Evolutionary conservation across 2,329 filamentous ascomycete species (phyloP).

Genomic region (Aspergillus proliferans): DNA sequence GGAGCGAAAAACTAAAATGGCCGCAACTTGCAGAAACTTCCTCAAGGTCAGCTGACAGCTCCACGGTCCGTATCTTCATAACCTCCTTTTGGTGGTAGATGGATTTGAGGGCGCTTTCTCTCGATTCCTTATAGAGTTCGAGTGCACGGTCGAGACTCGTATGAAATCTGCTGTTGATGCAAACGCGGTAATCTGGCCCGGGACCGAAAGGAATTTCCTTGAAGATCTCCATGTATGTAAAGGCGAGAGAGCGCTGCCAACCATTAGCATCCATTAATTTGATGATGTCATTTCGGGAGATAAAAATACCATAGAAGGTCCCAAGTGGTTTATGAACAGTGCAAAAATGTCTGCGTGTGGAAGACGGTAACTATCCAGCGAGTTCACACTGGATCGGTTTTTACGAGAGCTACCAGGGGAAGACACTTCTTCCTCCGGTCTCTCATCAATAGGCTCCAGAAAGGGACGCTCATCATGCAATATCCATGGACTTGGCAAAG

Average conservation of each 20-base stretch:
- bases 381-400: slow-evolving; percentile 5
- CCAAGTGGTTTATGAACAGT: slow-evolving; percentile 79
- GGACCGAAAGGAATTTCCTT: slow-evolving; percentile 77
- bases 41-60: slow-evolving; percentile 86
- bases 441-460: slow-evolving; percentile 59
- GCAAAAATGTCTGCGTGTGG: slow-evolving; percentile 78
- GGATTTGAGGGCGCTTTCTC: slow-evolving; percentile 67
- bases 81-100: slow-evolving; percentile 77
- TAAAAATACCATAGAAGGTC: slow-evolving; percentile 68
- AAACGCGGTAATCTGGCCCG: slow-evolving; percentile 61
- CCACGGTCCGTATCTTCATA: slow-evolving; percentile 60
- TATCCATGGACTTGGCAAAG: slow-evolving; percentile 26
- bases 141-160: slow-evolving; percentile 76
- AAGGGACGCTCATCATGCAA: slow-evolving; percentile 40
- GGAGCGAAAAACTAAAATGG: slow-evolving; percentile 87
- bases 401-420: slow-evolving; percentile 4
- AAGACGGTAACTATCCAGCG: slow-evolving; percentile 12
- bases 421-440: slow-evolving; percentile 48
- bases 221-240: slow-evolving; percentile 81
- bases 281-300: background rate
- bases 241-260: slow-evolving; percentile 73
- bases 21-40: slow-evolving; percentile 97
- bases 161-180: slow-evolving; percentile 71
- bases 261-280: slow-evolving; percentile 4
- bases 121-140: slow-evolving; percentile 67